These are phyloP conservation scores for Aegle marmelos DNA, from an alignment of 345 rosid species.

Conservation along the genomic window DNA sequence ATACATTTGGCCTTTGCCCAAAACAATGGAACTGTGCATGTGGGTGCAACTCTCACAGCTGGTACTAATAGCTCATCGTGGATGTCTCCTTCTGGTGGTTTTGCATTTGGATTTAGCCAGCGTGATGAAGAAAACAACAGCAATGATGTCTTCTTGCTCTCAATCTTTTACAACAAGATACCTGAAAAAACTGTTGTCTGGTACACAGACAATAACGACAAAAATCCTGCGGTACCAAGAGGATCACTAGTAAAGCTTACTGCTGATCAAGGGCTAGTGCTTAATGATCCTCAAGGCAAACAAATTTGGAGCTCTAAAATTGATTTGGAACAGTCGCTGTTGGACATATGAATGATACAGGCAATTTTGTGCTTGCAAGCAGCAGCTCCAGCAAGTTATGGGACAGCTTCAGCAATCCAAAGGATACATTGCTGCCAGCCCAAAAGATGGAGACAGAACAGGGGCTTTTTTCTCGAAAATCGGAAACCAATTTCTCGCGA, in stretches of 20 bases:
- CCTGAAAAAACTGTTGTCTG: conserved; percentile 22
- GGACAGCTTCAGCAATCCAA: neutral
- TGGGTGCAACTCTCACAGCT: neutral
- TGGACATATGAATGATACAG: neutral
- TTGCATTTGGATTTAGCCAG: conserved; percentile 32
- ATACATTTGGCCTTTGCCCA: too few species aligned
- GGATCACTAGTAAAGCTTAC: conserved; percentile 25
- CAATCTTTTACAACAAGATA: conserved; percentile 30
- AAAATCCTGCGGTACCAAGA: neutral
- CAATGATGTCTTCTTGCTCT: conserved; percentile 18
- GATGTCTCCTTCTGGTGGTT: conserved; percentile 29
- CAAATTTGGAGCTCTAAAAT: too few species aligned
- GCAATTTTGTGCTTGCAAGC: conserved; percentile 9
- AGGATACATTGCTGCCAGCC: conserved; percentile 1
- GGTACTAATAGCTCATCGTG: neutral
- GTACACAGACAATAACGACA: conserved; percentile 2
- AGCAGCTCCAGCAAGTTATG: too few species aligned
- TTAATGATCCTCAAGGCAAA: conserved; percentile 3
- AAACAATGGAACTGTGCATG: too few species aligned
- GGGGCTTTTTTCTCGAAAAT: too few species aligned
- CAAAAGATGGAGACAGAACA: neutral
- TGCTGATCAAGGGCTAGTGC: conserved; percentile 21
- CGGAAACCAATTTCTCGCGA: neutral
- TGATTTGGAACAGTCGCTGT: too few species aligned
- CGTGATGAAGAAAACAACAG: too few species aligned